A percentile compares a stretch with the other conserved stretches of the same genome.
Conservation (phyloP, 345 rosid genomes). For the Erysimum cheiranthoides region DNA sequence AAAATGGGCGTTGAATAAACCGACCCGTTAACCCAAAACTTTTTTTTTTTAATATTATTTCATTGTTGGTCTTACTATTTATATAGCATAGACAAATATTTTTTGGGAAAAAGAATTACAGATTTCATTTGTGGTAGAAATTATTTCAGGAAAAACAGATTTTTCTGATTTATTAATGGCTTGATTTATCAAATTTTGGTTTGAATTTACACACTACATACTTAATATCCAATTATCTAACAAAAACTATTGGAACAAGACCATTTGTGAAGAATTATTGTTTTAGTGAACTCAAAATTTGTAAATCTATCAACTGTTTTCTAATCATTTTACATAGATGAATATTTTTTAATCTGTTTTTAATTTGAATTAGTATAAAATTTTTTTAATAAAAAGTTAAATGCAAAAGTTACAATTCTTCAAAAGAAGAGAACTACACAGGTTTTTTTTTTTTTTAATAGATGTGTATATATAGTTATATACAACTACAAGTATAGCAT, state of each 20-base stretch:
- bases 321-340: no score
- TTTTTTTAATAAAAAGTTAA: no score
- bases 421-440: constrained; percentile 9
- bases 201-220: not conserved
- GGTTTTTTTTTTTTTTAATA: not conserved
- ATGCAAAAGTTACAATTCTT: not conserved
- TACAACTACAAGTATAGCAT: constrained; percentile 3
- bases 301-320: no score
- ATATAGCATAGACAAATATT: not conserved
- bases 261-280: not conserved
- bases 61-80: not conserved
- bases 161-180: not conserved
- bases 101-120: not conserved
- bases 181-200: constrained; percentile 7
- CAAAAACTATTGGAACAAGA: no score
- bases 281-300: not conserved
- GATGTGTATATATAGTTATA: not conserved
- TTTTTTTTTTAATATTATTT: constrained; percentile 3
- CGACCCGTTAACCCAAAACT: constrained; percentile 42
- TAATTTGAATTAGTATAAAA: no score
- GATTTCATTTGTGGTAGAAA: not conserved
- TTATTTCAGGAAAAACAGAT: not conserved
- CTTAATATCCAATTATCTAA: not conserved
- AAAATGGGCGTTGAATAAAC: constrained; percentile 50
- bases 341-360: no score